Evolutionary conservation across 2,329 filamentous ascomycete genomes (phyloP).

Genomic region (Allantophomopsis cytisporea): DNA sequence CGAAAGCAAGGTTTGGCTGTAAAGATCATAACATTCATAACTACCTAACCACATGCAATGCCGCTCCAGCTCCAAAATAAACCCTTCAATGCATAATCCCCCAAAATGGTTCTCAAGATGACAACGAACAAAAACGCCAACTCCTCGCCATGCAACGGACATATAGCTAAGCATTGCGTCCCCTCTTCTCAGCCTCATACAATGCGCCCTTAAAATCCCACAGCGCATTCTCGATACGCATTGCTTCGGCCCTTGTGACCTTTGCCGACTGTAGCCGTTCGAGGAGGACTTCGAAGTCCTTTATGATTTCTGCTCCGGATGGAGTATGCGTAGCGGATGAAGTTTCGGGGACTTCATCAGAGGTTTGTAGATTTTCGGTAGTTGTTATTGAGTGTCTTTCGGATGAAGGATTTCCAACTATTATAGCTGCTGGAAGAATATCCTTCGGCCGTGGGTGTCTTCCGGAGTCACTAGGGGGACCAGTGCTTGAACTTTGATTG

Average conservation of each 20-base stretch:
- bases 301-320: conserved; percentile 31
- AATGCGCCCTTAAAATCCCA: conserved; percentile 67
- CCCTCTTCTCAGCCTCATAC: conserved; percentile 54
- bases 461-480: too few species aligned
- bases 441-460: not conserved
- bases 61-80: too few species aligned
- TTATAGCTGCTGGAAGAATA: not conserved
- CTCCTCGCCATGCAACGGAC: not conserved
- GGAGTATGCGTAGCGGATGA: too few species aligned
- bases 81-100: too few species aligned
- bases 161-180: conserved; percentile 16
- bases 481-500: too few species aligned
- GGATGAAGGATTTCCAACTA: too few species aligned
- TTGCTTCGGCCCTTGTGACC: conserved; percentile 51
- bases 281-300: conserved; percentile 39
- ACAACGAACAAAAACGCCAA: too few species aligned
- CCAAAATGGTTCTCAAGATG: too few species aligned
- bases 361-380: conserved; percentile 7
- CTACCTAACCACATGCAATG: too few species aligned
- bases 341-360: too few species aligned
- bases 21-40: too few species aligned
- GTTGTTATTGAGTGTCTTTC: conserved; percentile 7
- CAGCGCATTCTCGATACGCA: conserved; percentile 62
- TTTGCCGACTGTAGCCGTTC: conserved; percentile 42
- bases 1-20: too few species aligned